Evolutionary conservation across 352 stramenopile genomes (phyloP).

Genomic region (Pelagophyceae sp.): DNA sequence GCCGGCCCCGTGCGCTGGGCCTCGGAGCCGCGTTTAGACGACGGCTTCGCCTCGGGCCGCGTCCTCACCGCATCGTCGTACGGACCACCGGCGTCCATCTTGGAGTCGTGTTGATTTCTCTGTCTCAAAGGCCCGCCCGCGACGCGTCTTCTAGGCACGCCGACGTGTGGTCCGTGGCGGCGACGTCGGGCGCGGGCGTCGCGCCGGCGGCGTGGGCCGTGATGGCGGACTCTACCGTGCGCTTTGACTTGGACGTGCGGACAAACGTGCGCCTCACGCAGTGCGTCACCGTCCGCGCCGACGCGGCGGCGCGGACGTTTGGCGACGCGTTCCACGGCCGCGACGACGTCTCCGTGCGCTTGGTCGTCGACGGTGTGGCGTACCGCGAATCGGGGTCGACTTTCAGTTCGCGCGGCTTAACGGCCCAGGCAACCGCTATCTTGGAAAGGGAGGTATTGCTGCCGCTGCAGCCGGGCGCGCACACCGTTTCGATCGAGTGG

Average conservation of each 20-base stretch:
- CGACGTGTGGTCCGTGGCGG: neutral
- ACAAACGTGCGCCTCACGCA: neutral
- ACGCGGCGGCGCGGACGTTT: neutral
- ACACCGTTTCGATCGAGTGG: constrained; percentile 34
- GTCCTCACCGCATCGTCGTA: neutral
- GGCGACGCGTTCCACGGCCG: constrained; percentile 18
- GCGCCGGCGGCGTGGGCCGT: neutral
- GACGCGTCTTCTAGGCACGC: too few relatives aligned
- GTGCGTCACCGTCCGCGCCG: neutral
- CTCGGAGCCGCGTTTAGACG: neutral
- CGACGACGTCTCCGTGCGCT: constrained; percentile 33
- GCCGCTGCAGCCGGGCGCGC: constrained; percentile 25
- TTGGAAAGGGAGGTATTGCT: constrained; percentile 5
- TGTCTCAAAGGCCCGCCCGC: too few relatives aligned
- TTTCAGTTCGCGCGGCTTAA: constrained; percentile 7
- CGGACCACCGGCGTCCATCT: too few relatives aligned
- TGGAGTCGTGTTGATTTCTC: too few relatives aligned
- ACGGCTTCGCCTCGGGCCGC: neutral
- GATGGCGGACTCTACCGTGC: neutral
- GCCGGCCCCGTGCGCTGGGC: neutral
- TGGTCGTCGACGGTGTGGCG: constrained; percentile 37
- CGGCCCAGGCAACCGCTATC: neutral
- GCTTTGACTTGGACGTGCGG: neutral
- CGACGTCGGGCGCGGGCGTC: neutral
- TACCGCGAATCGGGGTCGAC: constrained; percentile 29